Evolutionary conservation across 2,329 filamentous ascomycete genomes (phyloP).

Genomic region (Cercospora janseana): DNA sequence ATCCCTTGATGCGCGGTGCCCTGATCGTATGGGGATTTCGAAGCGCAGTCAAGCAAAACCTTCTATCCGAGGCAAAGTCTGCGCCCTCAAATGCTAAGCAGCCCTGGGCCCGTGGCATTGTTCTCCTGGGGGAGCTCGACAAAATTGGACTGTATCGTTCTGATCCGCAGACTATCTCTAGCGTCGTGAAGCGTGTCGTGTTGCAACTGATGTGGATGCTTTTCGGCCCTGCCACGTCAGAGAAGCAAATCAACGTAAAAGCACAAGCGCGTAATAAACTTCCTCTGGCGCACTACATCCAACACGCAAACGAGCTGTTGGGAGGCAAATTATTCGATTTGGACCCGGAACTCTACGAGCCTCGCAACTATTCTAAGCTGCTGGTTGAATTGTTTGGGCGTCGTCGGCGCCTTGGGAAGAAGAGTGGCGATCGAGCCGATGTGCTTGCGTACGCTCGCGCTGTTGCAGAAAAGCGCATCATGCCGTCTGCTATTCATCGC

Average conservation of each 20-base stretch:
- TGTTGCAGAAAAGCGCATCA: slow-evolving; percentile 4
- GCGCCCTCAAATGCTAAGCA: slow-evolving; percentile 6
- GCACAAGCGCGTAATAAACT: slow-evolving; percentile 27
- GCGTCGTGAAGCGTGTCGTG: slow-evolving; percentile 26
- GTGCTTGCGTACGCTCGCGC: slow-evolving; percentile 26
- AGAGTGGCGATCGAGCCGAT: slow-evolving; percentile 25
- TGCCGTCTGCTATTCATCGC: neutral
- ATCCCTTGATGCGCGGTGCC: slow-evolving; percentile 30
- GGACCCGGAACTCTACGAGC: slow-evolving; percentile 18
- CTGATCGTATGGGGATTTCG: slow-evolving; percentile 39
- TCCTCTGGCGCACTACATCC: slow-evolving; percentile 32
- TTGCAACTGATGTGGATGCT: slow-evolving; percentile 36
- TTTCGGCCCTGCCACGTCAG: slow-evolving; percentile 36
- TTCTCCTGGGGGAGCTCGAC: slow-evolving; percentile 31
- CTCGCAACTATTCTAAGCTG: slow-evolving; percentile 16
- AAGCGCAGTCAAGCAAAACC: slow-evolving; percentile 18
- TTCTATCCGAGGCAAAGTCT: slow-evolving; percentile 12
- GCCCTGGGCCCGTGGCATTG: slow-evolving; percentile 36
- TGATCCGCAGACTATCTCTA: slow-evolving; percentile 19
- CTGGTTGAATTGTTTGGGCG: slow-evolving; percentile 29
- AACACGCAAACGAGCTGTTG: slow-evolving; percentile 36
- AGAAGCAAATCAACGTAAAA: slow-evolving; percentile 24
- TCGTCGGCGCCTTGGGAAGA: slow-evolving; percentile 9
- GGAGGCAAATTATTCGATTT: slow-evolving; percentile 23
- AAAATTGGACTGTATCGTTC: slow-evolving; percentile 27